Base-by-base conservation (phyloP, 1,284 basidiomycete species). In the Apiotrichum veenhuisii region DNA sequence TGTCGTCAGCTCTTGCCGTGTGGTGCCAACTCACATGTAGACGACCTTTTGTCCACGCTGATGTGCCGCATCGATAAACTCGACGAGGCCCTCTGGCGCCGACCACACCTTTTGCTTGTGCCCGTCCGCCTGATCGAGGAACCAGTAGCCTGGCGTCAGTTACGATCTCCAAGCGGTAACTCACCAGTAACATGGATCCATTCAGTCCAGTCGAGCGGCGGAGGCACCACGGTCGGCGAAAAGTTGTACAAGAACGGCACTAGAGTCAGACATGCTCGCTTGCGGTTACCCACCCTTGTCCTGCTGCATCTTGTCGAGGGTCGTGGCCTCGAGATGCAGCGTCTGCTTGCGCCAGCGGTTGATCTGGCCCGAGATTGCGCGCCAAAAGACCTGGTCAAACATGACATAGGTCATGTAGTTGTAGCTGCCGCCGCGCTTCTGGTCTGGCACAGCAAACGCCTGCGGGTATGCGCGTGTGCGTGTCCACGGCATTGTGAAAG, bases 311-410 rank as follows among this genome's bases (percentile, higher is more conserved):
- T 87, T 90, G 75, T 97, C 95, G 37, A 95, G 80, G 60, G 81
- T 92, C 10, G 95, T 98, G 55, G 86, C 80, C 3, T 82, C 82
- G 44, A 98, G 82, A 36, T 83, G 82, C n/a, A 98, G 78, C 12
- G 84, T 76, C 64, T 90, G 84, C 64, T 86, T 84, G 27, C 96
- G 82, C 92, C 93, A 98, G 43, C 89, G 84, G 71, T 98, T 98
- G 69, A 98, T 87, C 73, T 98, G 95, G 1, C 89, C 88, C 2
- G 94, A 83, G 43, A 87, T 95, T 10, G 89, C 93, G 52, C 89
- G 83, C 95, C 95, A 98, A 77, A 98, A 96, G 37, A 98, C 89
- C 79, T 97, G 93, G 72, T 98, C 95, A 71, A 98, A 98, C 83
- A 78, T 78, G 27, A 77, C 78, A 66, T 79, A 80, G 0, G 79